Conservation (phyloP, 306 rosid species). For the Lithocarpus polystachyus region DNA sequence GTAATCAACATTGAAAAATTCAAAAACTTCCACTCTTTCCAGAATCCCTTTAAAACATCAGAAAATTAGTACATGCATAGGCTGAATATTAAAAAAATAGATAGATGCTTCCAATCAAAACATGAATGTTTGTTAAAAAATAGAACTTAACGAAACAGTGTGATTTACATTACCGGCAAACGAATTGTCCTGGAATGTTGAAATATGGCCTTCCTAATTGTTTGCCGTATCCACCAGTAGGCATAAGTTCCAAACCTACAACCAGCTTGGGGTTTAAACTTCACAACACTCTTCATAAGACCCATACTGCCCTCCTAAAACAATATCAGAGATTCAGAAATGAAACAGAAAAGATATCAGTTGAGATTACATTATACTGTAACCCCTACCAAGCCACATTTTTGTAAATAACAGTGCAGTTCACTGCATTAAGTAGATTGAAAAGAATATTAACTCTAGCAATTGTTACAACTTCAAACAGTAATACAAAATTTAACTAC, state of each 20-base stretch:
- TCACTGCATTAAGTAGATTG: neutral
- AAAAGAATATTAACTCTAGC: neutral
- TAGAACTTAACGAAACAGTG: neutral
- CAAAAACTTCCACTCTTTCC: conserved; percentile 16
- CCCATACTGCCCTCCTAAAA: conserved; percentile 89
- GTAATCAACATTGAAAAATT: conserved; percentile 5
- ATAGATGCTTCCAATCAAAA: neutral
- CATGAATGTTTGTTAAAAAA: neutral
- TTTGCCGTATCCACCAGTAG: conserved; percentile 85
- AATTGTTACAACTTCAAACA: neutral
- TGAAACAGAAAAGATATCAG: conserved; percentile 14
- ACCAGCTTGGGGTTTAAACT: conserved; percentile 81
- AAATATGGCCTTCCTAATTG: conserved; percentile 69
- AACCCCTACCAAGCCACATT: neutral
- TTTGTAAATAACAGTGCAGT: neutral
- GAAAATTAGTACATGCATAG: neutral
- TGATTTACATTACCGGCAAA: conserved; percentile 52
- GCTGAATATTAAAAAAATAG: neutral
- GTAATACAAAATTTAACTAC: neutral
- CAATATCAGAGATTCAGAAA: conserved; percentile 21
- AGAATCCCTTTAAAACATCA: conserved; percentile 1
- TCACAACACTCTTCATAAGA: conserved; percentile 79
- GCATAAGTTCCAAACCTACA: conserved; percentile 86
- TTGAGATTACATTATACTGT: neutral
- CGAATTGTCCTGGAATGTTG: conserved; percentile 82